A percentile compares a stretch with the other conserved stretches of the same genome.
Evolutionary conservation across 352 stramenopile genomes (phyloP).

Genomic region (Pseudoperonospora humuli): DNA sequence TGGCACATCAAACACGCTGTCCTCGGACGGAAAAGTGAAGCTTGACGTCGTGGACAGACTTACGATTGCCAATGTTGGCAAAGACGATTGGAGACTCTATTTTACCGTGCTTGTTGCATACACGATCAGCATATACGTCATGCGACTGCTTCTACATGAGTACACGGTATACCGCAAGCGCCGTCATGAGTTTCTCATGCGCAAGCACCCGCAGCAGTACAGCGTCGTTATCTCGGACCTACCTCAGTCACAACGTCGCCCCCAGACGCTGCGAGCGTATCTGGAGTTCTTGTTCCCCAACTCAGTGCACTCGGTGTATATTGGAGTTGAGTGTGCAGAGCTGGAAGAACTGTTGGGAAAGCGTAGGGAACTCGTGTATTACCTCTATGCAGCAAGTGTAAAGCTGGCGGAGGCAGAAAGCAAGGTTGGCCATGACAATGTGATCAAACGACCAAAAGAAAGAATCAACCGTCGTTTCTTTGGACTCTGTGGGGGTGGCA

Average conservation of each 20-base stretch:
- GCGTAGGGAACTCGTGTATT: conserved; percentile 39
- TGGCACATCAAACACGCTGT: conserved; percentile 12
- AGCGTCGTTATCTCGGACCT: conserved; percentile 64
- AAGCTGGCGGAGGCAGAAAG: conserved; percentile 31
- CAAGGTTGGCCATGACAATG: conserved; percentile 15
- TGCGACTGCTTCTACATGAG: conserved; percentile 48
- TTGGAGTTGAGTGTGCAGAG: conserved; percentile 54
- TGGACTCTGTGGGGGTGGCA: conserved; percentile 34
- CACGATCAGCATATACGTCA: conserved; percentile 40
- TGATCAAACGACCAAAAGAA: conserved; percentile 29
- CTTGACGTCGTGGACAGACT: conserved; percentile 60
- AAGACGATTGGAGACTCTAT: conserved; percentile 54
- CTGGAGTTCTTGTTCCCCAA: conserved; percentile 59
- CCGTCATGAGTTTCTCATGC: conserved; percentile 54
- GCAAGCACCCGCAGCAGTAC: conserved; percentile 60
- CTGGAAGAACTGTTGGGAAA: conserved; percentile 52
- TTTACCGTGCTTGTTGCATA: conserved; percentile 52
- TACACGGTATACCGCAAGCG: conserved; percentile 54
- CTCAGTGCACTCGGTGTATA: conserved; percentile 58
- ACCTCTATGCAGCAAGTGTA: conserved; percentile 41
- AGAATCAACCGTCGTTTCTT: conserved; percentile 35
- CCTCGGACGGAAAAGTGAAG: conserved; percentile 23
- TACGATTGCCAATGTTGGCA: conserved; percentile 59
- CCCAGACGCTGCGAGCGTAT: conserved; percentile 56
- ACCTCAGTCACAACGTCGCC: conserved; percentile 38